These are phyloP conservation scores for Lactarius trivialis DNA, from an alignment of 768 basidiomycete genomes.

Conservation along the genomic window DNA sequence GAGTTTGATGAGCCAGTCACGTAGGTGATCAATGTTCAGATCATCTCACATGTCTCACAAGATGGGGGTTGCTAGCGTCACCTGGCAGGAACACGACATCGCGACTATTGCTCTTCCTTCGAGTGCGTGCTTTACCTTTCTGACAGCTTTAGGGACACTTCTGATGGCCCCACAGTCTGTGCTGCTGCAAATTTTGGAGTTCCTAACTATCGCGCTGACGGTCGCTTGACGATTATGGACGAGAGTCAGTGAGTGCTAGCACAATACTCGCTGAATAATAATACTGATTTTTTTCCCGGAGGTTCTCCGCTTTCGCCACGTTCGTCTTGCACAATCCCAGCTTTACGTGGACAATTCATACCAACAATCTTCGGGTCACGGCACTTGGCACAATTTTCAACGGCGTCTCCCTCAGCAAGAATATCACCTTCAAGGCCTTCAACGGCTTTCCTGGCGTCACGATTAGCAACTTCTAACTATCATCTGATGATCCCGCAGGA, in stretches of 20 bases:
- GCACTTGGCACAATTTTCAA: constrained; percentile 69
- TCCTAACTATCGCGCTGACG: constrained; percentile 52
- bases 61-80: constrained; percentile 37
- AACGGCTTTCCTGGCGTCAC: constrained; percentile 63
- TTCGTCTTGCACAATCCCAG: constrained; percentile 55
- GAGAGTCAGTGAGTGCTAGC: constrained; percentile 35
- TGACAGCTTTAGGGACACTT: not conserved
- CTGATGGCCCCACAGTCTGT: constrained; percentile 41
- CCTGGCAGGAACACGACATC: constrained; percentile 57
- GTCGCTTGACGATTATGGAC: constrained; percentile 51
- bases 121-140: constrained; percentile 31
- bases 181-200: constrained; percentile 61
- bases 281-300: constrained; percentile 17
- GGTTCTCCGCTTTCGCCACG: constrained; percentile 62
- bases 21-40: constrained; percentile 33
- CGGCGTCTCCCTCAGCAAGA: constrained; percentile 53
- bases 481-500: constrained; percentile 58
- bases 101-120: constrained; percentile 58
- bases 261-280: not conserved
- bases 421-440: constrained; percentile 60
- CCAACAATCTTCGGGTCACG: constrained; percentile 51
- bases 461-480: constrained; percentile 65
- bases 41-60: not conserved
- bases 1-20: constrained; percentile 56
- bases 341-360: constrained; percentile 68